Conservation (phyloP, 192 early-diverging fungal species). For the Gamsiella multidivaricata region DNA sequence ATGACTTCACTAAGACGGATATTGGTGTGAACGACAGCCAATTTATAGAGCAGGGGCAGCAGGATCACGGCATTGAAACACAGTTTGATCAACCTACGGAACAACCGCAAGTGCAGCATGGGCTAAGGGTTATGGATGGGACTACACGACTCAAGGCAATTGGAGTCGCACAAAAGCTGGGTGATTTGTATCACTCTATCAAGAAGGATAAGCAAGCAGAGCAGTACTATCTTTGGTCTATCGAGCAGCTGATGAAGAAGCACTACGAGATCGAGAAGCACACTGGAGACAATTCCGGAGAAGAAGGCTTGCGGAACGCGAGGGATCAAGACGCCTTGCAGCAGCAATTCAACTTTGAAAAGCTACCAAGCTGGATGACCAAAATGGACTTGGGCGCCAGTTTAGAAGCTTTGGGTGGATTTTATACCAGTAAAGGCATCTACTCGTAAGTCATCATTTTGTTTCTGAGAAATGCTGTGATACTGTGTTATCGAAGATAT, state of each 20-base stretch:
- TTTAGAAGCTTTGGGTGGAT: conserved; percentile 63
- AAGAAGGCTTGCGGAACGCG: conserved; percentile 33
- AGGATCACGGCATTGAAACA: conserved; percentile 3
- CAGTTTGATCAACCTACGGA: no score
- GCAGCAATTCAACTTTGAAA: conserved; percentile 58
- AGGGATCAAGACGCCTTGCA: conserved; percentile 31
- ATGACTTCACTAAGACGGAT: neutral
- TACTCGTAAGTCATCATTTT: conserved; percentile 60
- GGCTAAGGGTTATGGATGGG: conserved; percentile 36
- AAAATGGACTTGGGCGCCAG: conserved; percentile 63
- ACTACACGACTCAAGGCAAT: conserved; percentile 56
- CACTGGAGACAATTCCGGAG: conserved; percentile 6
- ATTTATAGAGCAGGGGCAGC: neutral
- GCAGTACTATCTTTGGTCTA: conserved; percentile 66
- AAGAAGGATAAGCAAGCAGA: conserved; percentile 63
- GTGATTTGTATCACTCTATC: conserved; percentile 57
- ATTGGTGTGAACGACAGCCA: no score
- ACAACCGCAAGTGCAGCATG: no score
- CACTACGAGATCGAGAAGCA: conserved; percentile 11
- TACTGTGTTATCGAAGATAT: no score
- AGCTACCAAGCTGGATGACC: conserved; percentile 66
- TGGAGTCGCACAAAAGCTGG: conserved; percentile 66
- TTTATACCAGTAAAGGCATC: conserved; percentile 62
- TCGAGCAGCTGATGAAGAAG: conserved; percentile 62
- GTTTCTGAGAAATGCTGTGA: no score